phyloP scores from a whole-genome alignment of 1,284 basidiomycete genomes.

The Spongiforma sp. region DNA sequence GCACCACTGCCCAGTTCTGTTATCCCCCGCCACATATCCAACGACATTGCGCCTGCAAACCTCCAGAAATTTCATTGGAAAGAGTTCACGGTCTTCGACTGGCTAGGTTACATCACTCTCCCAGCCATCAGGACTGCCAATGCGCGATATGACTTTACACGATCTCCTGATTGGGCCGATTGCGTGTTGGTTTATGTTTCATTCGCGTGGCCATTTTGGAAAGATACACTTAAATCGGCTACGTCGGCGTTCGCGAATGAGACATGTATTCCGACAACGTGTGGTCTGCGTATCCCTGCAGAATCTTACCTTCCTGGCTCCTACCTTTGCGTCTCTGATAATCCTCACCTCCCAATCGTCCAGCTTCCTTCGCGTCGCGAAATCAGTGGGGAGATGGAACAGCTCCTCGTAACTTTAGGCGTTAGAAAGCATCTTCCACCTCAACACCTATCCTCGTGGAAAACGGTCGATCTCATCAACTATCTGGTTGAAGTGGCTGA shows the following conservation, averaged over 20 bases:
- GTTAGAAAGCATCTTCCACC: constrained; percentile 91
- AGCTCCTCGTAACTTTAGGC: constrained; percentile 74
- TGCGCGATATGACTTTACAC: constrained; percentile 65
- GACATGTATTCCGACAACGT: constrained; percentile 81
- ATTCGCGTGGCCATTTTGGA: constrained; percentile 70
- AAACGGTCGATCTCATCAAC: constrained; percentile 71
- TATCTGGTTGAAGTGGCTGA: constrained; percentile 84
- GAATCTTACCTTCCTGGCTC: constrained; percentile 89
- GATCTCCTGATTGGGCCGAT: constrained; percentile 80
- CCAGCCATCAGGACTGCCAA: constrained; percentile 46
- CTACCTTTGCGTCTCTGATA: constrained; percentile 54
- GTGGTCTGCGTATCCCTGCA: constrained; percentile 72
- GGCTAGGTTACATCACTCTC: constrained; percentile 71
- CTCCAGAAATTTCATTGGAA: constrained; percentile 78
- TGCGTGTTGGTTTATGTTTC: constrained; percentile 72
- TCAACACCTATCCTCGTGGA: constrained; percentile 77
- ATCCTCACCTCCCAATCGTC: constrained; percentile 80
- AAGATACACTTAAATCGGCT: constrained; percentile 38
- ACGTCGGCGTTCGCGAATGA: constrained; percentile 65
- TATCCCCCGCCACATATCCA: constrained; percentile 71
- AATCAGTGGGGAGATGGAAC: constrained; percentile 76
- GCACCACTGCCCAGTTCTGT: constrained; percentile 81
- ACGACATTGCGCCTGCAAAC: constrained; percentile 56
- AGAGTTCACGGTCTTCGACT: constrained; percentile 78
- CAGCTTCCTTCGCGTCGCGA: constrained; percentile 66